phyloP scores from a whole-genome alignment of 192 early-diverging fungal genomes.

The Coemansia sp. region DNA sequence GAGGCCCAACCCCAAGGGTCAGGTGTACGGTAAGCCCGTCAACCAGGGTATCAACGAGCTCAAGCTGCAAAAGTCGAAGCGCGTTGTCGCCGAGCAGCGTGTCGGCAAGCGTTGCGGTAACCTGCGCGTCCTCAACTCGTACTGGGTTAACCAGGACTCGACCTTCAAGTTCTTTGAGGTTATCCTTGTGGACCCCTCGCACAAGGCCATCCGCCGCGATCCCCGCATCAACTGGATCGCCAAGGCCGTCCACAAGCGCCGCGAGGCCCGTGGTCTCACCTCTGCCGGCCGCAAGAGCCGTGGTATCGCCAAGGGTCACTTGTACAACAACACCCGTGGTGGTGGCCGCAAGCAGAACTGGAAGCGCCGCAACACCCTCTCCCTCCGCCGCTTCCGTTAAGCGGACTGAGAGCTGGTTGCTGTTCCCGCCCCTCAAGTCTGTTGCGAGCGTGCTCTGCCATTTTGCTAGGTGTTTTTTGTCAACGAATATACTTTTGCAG shows the following conservation, averaged over 20 bases:
- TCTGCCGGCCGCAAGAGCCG: conserved; percentile 96
- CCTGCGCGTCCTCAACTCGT: conserved; percentile 98
- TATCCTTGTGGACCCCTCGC: conserved; percentile 94
- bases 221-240: conserved; percentile 99
- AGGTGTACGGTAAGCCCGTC: conserved; percentile 97
- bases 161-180: conserved; percentile 99
- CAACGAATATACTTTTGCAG: background rate
- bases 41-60: conserved; percentile 98
- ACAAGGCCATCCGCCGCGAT: conserved; percentile 99
- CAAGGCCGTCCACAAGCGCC: conserved; percentile 97
- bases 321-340: conserved; percentile 95
- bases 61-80: conserved; percentile 97
- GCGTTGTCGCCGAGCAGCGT: conserved; percentile 95
- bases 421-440: background rate
- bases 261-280: conserved; percentile 97
- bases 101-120: conserved; percentile 96
- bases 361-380: conserved; percentile 94
- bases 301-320: conserved; percentile 95
- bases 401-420: conserved; percentile 8
- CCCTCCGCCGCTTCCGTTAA: conserved; percentile 93
- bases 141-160: conserved; percentile 99
- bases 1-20: conserved; percentile 95
- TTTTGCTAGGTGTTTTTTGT: conserved; percentile 1
- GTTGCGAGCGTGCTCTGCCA: background rate
- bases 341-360: conserved; percentile 92